Conservation (phyloP, 108 stramenopile species). For the Cyclostephanos tholiformis region DNA sequence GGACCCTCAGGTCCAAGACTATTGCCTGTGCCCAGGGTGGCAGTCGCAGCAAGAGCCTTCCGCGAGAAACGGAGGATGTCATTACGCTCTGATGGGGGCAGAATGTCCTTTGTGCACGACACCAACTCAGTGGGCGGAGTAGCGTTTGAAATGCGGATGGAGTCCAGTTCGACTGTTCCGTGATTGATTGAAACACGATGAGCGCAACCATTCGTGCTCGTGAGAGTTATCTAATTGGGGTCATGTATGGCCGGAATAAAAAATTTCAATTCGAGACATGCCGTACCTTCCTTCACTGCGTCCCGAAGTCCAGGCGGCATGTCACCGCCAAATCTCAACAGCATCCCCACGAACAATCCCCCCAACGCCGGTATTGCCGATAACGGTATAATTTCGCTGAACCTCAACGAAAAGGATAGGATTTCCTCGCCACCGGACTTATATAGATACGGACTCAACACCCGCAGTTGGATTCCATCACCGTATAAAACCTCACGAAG, state of each 20-base stretch:
- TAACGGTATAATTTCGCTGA: constrained; percentile 32
- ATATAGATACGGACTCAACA: constrained; percentile 13
- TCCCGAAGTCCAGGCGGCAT: constrained; percentile 74
- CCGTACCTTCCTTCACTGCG: constrained; percentile 57
- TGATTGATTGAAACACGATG: constrained; percentile 5
- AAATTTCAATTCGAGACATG: neutral
- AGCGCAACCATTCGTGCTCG: neutral
- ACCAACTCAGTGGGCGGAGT: constrained; percentile 26
- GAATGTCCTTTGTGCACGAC: constrained; percentile 30
- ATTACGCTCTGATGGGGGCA: constrained; percentile 40
- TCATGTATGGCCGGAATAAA: neutral
- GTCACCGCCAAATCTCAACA: constrained; percentile 52
- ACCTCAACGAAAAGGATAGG: neutral
- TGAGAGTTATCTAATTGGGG: neutral
- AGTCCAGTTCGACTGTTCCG: constrained; percentile 56
- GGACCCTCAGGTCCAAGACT: constrained; percentile 93
- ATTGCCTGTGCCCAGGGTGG: constrained; percentile 88
- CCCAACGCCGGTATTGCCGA: constrained; percentile 67
- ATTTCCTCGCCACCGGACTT: constrained; percentile 9
- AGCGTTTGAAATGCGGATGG: constrained; percentile 47
- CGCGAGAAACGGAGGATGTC: constrained; percentile 58
- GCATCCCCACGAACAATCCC: constrained; percentile 43
- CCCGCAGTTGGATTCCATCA: constrained; percentile 29
- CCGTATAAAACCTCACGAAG: constrained; percentile 59
- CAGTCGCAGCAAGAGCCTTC: constrained; percentile 77